Conservation (phyloP, 2,329 filamentous ascomycete genomes). For the Spiromastix sp. region DNA sequence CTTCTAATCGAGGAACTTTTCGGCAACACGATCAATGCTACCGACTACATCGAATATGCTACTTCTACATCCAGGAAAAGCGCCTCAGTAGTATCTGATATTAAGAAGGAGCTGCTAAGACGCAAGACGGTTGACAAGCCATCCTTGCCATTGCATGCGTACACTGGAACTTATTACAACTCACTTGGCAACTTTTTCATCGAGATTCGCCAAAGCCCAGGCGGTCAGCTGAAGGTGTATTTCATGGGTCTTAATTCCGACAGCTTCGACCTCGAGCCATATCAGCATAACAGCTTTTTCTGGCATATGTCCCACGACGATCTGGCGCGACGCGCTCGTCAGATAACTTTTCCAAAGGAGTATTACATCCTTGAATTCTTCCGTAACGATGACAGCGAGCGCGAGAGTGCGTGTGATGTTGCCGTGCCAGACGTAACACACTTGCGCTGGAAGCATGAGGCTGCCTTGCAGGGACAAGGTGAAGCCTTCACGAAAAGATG, state of each 20-base stretch:
- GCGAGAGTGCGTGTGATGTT: no score
- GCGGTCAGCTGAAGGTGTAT: neutral
- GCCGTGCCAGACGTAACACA: no score
- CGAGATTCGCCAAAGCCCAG: neutral
- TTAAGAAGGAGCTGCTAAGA: neutral
- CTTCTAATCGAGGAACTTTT: neutral
- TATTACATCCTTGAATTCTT: neutral
- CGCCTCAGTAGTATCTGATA: neutral
- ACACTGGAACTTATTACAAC: neutral
- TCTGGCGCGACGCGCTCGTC: neutral
- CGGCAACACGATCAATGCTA: neutral
- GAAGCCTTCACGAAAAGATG: no score
- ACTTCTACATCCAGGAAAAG: no score
- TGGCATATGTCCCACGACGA: neutral
- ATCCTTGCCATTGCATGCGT: neutral
- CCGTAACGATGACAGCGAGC: neutral
- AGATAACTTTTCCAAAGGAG: neutral
- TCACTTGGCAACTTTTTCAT: neutral
- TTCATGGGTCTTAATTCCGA: neutral
- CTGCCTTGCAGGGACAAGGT: no score
- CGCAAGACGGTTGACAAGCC: neutral
- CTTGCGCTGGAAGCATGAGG: no score
- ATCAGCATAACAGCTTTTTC: neutral
- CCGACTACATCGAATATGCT: neutral
- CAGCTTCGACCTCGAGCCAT: neutral